A percentile compares a stretch with the other conserved stretches of the same genome.
Evolutionary conservation across 2,329 filamentous ascomycete species (phyloP).

Genomic region (Saccharata proteae): DNA sequence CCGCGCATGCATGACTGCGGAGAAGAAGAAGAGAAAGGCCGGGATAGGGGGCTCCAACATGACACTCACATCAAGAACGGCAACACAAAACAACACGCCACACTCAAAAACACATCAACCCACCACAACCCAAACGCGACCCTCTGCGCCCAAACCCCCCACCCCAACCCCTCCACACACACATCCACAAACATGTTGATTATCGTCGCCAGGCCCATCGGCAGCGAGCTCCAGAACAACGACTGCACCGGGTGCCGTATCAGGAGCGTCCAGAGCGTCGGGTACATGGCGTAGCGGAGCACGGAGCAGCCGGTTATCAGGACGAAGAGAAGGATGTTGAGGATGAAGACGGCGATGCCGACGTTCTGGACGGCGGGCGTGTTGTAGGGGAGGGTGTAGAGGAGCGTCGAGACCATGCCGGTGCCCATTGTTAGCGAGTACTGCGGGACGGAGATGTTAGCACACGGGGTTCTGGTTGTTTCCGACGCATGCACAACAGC

Average conservation of each 20-base stretch:
- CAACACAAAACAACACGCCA: constrained; percentile 38
- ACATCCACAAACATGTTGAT: constrained; percentile 52
- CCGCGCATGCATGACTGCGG: too few relatives aligned
- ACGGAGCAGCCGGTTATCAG: constrained; percentile 42
- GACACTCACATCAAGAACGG: constrained; percentile 43
- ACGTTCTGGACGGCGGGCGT: constrained; percentile 46
- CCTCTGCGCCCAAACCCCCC: constrained; percentile 39
- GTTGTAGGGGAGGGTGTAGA: constrained; percentile 51
- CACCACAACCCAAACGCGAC: constrained; percentile 40
- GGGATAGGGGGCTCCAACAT: too few relatives aligned
- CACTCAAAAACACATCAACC: constrained; percentile 33
- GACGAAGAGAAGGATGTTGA: constrained; percentile 48
- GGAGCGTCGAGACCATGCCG: constrained; percentile 51
- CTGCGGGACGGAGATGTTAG: constrained; percentile 2
- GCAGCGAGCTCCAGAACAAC: constrained; percentile 55
- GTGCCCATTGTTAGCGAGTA: constrained; percentile 46
- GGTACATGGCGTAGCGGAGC: constrained; percentile 52
- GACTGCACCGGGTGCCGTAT: constrained; percentile 54
- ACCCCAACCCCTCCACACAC: constrained; percentile 29
- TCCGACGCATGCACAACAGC: too few relatives aligned
- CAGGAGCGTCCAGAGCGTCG: constrained; percentile 54
- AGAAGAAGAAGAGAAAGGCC: too few relatives aligned
- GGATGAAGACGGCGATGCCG: constrained; percentile 46
- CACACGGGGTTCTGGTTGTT: too few relatives aligned
- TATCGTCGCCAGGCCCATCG: constrained; percentile 58